Percentiles rank a stretch among this genome's conserved stretches.
Conservation (phyloP, 2,329 filamentous ascomycete species). For the Paradendryphiella salina region DNA sequence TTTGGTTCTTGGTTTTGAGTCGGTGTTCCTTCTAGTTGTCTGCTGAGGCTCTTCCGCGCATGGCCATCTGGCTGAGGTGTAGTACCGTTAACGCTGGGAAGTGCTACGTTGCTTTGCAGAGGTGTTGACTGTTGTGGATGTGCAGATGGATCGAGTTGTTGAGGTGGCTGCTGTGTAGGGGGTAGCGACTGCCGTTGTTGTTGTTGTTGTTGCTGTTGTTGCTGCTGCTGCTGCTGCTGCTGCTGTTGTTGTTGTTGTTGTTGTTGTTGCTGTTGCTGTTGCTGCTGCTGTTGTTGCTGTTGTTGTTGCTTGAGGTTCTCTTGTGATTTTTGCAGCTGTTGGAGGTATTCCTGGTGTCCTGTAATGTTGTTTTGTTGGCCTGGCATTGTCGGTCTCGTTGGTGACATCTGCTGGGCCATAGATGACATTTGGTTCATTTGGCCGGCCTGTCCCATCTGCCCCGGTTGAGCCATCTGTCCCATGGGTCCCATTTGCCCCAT, state of each 20-base stretch:
- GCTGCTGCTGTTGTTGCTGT: slow-evolving; percentile 24
- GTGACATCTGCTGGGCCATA: slow-evolving; percentile 43
- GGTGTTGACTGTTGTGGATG: slow-evolving; percentile 47
- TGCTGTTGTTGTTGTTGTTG: not conserved
- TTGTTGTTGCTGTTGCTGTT: slow-evolving; percentile 32
- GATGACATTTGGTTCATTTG: slow-evolving; percentile 11
- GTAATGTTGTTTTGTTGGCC: slow-evolving; percentile 52
- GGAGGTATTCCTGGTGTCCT: slow-evolving; percentile 53
- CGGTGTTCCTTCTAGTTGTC: slow-evolving; percentile 45
- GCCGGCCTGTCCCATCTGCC: slow-evolving; percentile 11
- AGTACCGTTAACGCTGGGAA: slow-evolving; percentile 52
- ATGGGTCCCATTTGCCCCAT: slow-evolving; percentile 7
- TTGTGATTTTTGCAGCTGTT: slow-evolving; percentile 49
- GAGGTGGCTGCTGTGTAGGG: slow-evolving; percentile 48
- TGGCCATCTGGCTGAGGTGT: slow-evolving; percentile 50
- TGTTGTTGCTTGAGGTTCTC: slow-evolving; percentile 44
- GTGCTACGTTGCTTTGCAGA: slow-evolving; percentile 53
- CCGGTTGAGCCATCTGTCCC: slow-evolving; percentile 10
- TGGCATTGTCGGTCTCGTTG: slow-evolving; percentile 38
- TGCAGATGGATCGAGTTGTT: slow-evolving; percentile 17
- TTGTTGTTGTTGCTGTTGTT: slow-evolving; percentile 35
- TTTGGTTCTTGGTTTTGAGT: slow-evolving; percentile 33
- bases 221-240: slow-evolving; percentile 45
- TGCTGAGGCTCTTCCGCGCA: slow-evolving; percentile 44
- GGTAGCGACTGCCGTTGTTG: slow-evolving; percentile 32